Conservation (phyloP, 1,139 yeast genomes). For the Protomyces pachydermus region DNA sequence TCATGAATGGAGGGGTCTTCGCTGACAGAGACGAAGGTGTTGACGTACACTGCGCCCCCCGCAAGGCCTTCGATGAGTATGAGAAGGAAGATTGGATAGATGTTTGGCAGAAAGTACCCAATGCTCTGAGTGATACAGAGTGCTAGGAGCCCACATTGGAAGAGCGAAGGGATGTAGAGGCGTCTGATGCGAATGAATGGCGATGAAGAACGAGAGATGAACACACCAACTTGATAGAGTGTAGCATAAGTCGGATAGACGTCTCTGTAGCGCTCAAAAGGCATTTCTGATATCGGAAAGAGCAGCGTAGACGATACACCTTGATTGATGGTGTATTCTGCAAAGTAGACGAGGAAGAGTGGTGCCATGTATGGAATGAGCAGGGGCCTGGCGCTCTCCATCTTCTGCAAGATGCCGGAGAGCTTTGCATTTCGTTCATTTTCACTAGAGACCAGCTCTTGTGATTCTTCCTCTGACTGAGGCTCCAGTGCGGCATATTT, state of each 20-base stretch:
- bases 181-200: conserved; percentile 55
- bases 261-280: conserved; percentile 65
- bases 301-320: conserved; percentile 49
- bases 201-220: conserved; percentile 80
- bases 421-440: background rate
- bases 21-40: conserved; percentile 73
- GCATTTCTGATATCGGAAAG: conserved; percentile 23
- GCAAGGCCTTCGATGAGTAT: conserved; percentile 77
- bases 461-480: background rate
- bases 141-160: conserved; percentile 64
- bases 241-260: conserved; percentile 93
- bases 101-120: conserved; percentile 54
- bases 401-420: background rate
- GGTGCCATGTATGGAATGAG: conserved; percentile 76
- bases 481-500: background rate
- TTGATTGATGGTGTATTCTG: conserved; percentile 86
- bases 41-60: conserved; percentile 87
- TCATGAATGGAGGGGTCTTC: conserved; percentile 50
- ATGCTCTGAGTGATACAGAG: conserved; percentile 62
- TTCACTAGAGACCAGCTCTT: background rate
- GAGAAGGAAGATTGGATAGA: conserved; percentile 58
- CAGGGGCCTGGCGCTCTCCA: conserved; percentile 42
- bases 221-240: conserved; percentile 85
- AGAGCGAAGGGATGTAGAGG: conserved; percentile 56
- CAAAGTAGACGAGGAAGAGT: conserved; percentile 69